phyloP scores from a whole-genome alignment of 192 early-diverging fungal species.

The Coemansia sp. region DNA sequence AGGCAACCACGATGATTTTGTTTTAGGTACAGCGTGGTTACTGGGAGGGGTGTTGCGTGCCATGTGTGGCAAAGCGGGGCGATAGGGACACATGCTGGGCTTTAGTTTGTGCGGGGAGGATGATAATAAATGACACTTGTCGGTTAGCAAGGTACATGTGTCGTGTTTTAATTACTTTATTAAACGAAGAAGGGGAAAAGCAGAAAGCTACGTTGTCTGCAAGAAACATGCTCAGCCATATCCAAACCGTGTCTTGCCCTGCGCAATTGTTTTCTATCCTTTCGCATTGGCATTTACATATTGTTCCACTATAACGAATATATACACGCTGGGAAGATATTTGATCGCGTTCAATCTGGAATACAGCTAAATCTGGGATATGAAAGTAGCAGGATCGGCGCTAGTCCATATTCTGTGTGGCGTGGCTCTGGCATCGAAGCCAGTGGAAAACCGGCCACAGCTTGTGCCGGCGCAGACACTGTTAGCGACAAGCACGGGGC shows the following conservation, averaged over 20 bases:
- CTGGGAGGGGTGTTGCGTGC: background rate
- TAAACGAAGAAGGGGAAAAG: background rate
- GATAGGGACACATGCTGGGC: background rate
- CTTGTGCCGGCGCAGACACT: background rate
- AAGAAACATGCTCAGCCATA: background rate
- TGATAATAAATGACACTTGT: background rate
- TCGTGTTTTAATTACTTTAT: background rate
- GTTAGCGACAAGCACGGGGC: background rate
- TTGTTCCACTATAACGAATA: background rate
- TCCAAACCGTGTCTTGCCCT: background rate
- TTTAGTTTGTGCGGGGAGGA: background rate
- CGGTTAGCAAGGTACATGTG: background rate
- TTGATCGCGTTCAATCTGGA: background rate
- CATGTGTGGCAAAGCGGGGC: background rate
- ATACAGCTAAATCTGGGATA: background rate
- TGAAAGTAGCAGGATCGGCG: slow-evolving; percentile 10
- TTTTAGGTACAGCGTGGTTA: slow-evolving; percentile 1
- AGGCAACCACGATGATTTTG: background rate
- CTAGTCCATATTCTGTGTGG: slow-evolving; percentile 7
- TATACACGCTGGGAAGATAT: background rate
- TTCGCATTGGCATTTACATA: background rate
- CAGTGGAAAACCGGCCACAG: background rate
- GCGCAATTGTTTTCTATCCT: background rate
- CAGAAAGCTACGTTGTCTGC: too few relatives aligned
- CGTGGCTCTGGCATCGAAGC: background rate